Conservation (phyloP, 2,329 filamentous ascomycete genomes). For the Trichoderma atrobrunneum region DNA sequence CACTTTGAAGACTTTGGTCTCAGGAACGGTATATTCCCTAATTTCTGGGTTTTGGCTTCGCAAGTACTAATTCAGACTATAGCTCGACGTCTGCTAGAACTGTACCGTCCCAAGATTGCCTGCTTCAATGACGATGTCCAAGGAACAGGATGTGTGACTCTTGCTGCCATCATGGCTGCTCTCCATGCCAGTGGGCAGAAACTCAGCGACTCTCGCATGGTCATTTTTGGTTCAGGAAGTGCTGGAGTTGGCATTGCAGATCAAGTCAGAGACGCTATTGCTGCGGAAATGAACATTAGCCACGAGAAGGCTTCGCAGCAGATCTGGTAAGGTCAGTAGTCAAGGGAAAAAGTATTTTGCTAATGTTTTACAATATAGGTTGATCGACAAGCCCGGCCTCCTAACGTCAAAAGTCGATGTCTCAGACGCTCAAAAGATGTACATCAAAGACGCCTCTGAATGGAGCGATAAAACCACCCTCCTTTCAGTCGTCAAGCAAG, state of each 20-base stretch:
- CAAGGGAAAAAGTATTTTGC: too few species aligned
- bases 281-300: slow-evolving; percentile 60
- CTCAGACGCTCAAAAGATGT: slow-evolving; percentile 65
- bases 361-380: slow-evolving; percentile 44
- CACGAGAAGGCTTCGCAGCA: slow-evolving; percentile 74
- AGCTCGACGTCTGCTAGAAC: slow-evolving; percentile 72
- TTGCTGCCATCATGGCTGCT: slow-evolving; percentile 77
- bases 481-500: slow-evolving; percentile 62
- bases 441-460: slow-evolving; percentile 60
- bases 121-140: slow-evolving; percentile 94
- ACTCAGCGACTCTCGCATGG: slow-evolving; percentile 65
- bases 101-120: slow-evolving; percentile 68
- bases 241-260: slow-evolving; percentile 85
- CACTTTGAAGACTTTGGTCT: slow-evolving; percentile 91
- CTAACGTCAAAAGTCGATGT: slow-evolving; percentile 62
- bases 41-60: not conserved
- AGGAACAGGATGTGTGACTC: slow-evolving; percentile 82
- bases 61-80: not conserved
- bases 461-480: slow-evolving; percentile 62
- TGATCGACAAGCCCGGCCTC: slow-evolving; percentile 78
- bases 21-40: slow-evolving; percentile 54
- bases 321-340: slow-evolving; percentile 59
- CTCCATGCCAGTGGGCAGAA: slow-evolving; percentile 66
- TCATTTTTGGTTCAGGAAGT: slow-evolving; percentile 77
- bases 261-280: slow-evolving; percentile 77